A percentile compares a stretch with the other conserved stretches of the same genome.
phyloP scores from a whole-genome alignment of 2,329 filamentous ascomycete species.

The Pestalotiopsis sp. region DNA sequence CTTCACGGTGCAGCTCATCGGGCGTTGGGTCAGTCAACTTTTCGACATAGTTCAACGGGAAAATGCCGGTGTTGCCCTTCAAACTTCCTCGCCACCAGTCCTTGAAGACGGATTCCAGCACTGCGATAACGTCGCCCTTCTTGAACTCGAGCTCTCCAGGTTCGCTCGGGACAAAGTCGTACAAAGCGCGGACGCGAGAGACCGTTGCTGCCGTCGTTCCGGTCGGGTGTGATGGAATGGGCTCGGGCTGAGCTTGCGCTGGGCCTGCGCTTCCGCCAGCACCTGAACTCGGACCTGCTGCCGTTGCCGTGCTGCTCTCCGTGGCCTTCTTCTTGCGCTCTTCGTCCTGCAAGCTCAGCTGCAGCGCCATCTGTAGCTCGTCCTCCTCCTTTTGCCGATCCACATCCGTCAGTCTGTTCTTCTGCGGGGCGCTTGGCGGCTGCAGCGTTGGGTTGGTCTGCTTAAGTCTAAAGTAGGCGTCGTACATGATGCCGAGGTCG shows the following conservation, averaged over 20 bases:
- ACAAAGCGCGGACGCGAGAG: constrained; percentile 89
- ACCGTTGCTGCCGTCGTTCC: constrained; percentile 96
- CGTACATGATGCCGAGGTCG: constrained; percentile 96
- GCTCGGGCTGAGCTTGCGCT: constrained; percentile 39
- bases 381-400: constrained; percentile 97
- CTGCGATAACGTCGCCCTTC: constrained; percentile 95
- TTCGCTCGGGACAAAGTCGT: constrained; percentile 93
- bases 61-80: constrained; percentile 93
- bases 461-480: constrained; percentile 89
- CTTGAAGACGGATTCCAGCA: constrained; percentile 97
- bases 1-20: constrained; percentile 92
- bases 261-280: constrained; percentile 29
- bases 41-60: constrained; percentile 98
- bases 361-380: constrained; percentile 93
- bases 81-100: constrained; percentile 99
- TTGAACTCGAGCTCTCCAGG: constrained; percentile 94
- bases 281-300: constrained; percentile 34
- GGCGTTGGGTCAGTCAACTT: constrained; percentile 93
- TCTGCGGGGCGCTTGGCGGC: constrained; percentile 88
- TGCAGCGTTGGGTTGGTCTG: constrained; percentile 83
- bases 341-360: constrained; percentile 90
- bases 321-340: constrained; percentile 57
- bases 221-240: constrained; percentile 65
- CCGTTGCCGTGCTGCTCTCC: constrained; percentile 33
- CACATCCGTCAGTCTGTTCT: constrained; percentile 85